Base-by-base conservation (phyloP, 164 flowering plant genomes). In the Vitis amurensis region DNA sequence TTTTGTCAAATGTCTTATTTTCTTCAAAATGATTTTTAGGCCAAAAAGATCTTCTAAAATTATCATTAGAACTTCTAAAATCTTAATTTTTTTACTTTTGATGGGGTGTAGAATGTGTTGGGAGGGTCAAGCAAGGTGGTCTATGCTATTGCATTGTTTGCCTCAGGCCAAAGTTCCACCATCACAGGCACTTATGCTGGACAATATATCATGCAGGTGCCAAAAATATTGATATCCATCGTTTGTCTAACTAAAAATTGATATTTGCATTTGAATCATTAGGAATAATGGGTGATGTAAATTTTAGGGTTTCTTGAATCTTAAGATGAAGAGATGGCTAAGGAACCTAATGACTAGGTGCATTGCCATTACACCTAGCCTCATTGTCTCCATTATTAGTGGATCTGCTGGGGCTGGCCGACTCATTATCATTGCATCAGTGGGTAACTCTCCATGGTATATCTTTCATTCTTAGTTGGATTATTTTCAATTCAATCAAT, bases 171-270 rank as follows among this genome's bases (percentile, higher is more conserved):
- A 70, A 93, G 98, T 77, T 91, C 97, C 12, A 73, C 96, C 51
- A 88, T 93, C 17, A 90, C 97, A 1, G 97, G 98, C 60, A 93
- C 98, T 11, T 93, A 93, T 70, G 98, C 98, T 3, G 97, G 98
- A 52, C 98, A 93, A 66, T 92, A 50, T 55, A 86, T 94, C 55
- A 94, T 94, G 98, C 93, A 90, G 89, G 98, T 89, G 7, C 4
- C 44, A 37, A 37, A 23, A 37, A 37, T 37, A 37, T 37, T 37
- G 44, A 37, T 37, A 3, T 37, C 44, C 44, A 37, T 37, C 44
- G 1, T 37, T 37, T 44, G 3, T 37, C 0, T 37, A 0, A 37
- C 44, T 37, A 23, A 23, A 23, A 23, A 1, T 23, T 23, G 27
- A 23, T 37, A 3, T 37, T 37, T 3, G 44, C 44, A 4, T 37